A percentile compares a stretch with the other conserved stretches of the same genome.
These are phyloP conservation scores for Polygonum aviculare DNA, from an alignment of 148 eudicot genomes.

Conservation along the genomic window DNA sequence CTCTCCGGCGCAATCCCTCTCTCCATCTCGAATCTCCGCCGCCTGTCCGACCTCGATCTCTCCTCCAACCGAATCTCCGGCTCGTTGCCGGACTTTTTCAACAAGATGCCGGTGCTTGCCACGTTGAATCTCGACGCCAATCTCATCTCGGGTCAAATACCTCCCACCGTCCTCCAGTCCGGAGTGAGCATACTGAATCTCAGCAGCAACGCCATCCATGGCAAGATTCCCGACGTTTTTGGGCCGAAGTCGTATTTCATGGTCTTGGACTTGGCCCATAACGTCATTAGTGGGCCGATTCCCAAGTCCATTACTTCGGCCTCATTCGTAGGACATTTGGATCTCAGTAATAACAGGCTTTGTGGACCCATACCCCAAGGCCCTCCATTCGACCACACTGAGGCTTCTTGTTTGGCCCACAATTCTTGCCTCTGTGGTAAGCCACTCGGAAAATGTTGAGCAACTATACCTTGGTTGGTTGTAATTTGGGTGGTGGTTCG, in stretches of 20 bases:
- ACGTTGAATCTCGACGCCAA: constrained; percentile 51
- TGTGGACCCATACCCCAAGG: constrained; percentile 74
- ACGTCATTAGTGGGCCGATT: constrained; percentile 45
- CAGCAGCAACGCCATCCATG: constrained; percentile 65
- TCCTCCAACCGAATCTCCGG: constrained; percentile 48
- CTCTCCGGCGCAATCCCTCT: constrained; percentile 51
- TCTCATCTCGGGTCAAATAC: constrained; percentile 34
- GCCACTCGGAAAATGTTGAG: constrained; percentile 56
- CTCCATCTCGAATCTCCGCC: constrained; percentile 36
- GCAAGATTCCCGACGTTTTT: constrained; percentile 57
- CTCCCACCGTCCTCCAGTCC: constrained; percentile 20
- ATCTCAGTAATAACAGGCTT: constrained; percentile 61
- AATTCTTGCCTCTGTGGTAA: constrained; percentile 83
- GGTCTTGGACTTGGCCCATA: constrained; percentile 60
- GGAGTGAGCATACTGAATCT: constrained; percentile 72
- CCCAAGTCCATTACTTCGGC: constrained; percentile 61
- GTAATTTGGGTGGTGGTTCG: neutral
- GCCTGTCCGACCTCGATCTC: constrained; percentile 33
- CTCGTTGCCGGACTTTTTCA: constrained; percentile 46
- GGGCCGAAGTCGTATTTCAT: constrained; percentile 79
- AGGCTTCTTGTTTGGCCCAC: constrained; percentile 56
- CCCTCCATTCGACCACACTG: constrained; percentile 70
- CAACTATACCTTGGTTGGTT: neutral
- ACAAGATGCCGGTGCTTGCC: constrained; percentile 36
- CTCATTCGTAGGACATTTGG: constrained; percentile 63